Base-by-base conservation (phyloP, 192 early-diverging fungal species). In the Backusella mclennaniae region DNA sequence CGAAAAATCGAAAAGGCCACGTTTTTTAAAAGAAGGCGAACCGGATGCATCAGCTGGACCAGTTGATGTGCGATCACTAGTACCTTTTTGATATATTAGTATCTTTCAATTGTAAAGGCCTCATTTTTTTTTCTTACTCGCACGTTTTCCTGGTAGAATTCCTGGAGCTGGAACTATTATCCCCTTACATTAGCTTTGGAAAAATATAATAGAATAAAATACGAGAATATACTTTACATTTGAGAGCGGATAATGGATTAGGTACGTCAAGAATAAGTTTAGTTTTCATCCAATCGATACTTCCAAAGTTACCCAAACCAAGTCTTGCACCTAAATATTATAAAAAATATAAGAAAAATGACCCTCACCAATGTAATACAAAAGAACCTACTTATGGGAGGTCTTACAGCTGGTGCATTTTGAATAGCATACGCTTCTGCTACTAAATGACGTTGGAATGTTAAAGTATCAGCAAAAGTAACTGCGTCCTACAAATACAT, bases 251-350 rank as follows among this genome's bases (percentile, higher is more conserved):
- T 23, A 11, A 2, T 29, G 56, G 56, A 29, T 63, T 29, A 11
- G 56, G 56, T 63, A 9, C 23, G 3, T 63, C 56, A 29, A 29
- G 26, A 29, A 63, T 63, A 63, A 63, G 56, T 11, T 63, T 63
- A 12, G 56, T 63, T 63, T 63, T 63, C 56, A 63, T 63, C 56
- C 56, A 63, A 63, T 63, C 11, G 23, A 63, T 63, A 63, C 56
- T 63, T 63, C 56, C 56, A 29, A 63, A 63, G 26, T 63, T 63
- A 29, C 56, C 56, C 56, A 63, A 9, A 63, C 56, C 56, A 29
- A 63, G 56, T 63, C 56, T 63, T 14, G 56, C 56, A 29, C 56
- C 56, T 63, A 29, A 23, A 29, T 63, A 29, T 7, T 4, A 63
- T 29, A 63, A 63, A 63, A 63, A 63, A 2, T 63, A 12, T 29